Conservation (phyloP, 345 rosid genomes). For the Geranium brycei region DNA sequence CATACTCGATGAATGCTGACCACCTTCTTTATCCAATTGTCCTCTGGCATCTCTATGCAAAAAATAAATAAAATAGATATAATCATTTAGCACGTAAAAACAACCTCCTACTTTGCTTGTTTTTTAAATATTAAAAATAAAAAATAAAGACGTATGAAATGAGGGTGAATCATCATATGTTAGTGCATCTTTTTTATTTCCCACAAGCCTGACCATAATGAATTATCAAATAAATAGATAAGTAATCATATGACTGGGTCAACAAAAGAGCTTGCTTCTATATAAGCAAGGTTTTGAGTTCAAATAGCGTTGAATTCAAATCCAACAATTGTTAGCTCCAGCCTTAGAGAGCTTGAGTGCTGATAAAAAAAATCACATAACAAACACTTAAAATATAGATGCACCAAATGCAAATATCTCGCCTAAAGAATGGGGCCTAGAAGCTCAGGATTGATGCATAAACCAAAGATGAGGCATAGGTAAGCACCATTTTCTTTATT, state of each 20-base stretch:
- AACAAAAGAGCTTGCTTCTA: no score
- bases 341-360: no score
- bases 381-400: no score
- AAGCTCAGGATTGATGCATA: not conserved
- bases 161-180: not conserved
- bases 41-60: conserved; percentile 43
- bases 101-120: not conserved
- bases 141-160: not conserved
- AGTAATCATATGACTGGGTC: not conserved
- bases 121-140: not conserved
- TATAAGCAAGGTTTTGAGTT: no score
- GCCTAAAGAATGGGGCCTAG: not conserved
- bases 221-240: not conserved
- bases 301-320: no score
- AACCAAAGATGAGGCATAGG: not conserved
- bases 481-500: not conserved
- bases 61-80: conserved; percentile 1
- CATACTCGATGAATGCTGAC: conserved; percentile 28
- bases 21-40: conserved; percentile 40
- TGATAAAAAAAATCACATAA: no score
- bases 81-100: conserved; percentile 7
- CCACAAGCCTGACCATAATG: not conserved
- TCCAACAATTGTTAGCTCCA: no score
- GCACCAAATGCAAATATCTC: no score
- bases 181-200: not conserved